A percentile compares a stretch with the other conserved stretches of the same genome.
These are phyloP conservation scores for Hypoxylon sp. DNA, from an alignment of 2,329 filamentous ascomycete genomes.

Conservation along the genomic window DNA sequence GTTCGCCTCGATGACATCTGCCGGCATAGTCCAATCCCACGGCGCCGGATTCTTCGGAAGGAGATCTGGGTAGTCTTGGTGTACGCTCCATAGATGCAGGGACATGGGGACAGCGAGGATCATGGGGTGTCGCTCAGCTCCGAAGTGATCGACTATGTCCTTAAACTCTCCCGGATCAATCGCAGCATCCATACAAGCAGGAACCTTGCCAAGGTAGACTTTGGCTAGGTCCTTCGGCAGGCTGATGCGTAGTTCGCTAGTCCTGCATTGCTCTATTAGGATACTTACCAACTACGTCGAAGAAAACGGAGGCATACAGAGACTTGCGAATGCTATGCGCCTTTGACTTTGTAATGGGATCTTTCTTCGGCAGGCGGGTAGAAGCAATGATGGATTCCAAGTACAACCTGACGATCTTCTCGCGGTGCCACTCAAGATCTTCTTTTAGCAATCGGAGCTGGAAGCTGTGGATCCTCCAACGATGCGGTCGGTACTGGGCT, in stretches of 20 bases:
- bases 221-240: constrained; percentile 35
- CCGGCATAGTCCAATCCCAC: constrained; percentile 42
- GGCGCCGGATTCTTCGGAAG: constrained; percentile 41
- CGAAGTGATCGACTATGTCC: constrained; percentile 33
- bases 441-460: constrained; percentile 24
- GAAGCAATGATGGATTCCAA: constrained; percentile 33
- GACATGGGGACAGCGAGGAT: constrained; percentile 40
- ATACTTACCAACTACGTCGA: not conserved
- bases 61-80: constrained; percentile 42
- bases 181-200: constrained; percentile 32
- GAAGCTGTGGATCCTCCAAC: constrained; percentile 27
- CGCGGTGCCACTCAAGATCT: constrained; percentile 41
- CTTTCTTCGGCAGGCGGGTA: constrained; percentile 33
- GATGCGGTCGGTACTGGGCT: constrained; percentile 34
- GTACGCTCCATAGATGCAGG: constrained; percentile 37
- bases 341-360: constrained; percentile 23
- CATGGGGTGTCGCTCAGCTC: constrained; percentile 41
- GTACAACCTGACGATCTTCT: constrained; percentile 39
- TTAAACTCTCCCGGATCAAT: constrained; percentile 36
- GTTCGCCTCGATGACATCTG: constrained; percentile 39
- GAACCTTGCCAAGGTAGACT: constrained; percentile 38
- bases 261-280: constrained; percentile 22
- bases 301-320: constrained; percentile 24
- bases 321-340: constrained; percentile 20
- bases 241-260: constrained; percentile 34